Evolutionary conservation across 495 filamentous ascomycete species (phyloP).

Genomic region (Bombardia bombarda): DNA sequence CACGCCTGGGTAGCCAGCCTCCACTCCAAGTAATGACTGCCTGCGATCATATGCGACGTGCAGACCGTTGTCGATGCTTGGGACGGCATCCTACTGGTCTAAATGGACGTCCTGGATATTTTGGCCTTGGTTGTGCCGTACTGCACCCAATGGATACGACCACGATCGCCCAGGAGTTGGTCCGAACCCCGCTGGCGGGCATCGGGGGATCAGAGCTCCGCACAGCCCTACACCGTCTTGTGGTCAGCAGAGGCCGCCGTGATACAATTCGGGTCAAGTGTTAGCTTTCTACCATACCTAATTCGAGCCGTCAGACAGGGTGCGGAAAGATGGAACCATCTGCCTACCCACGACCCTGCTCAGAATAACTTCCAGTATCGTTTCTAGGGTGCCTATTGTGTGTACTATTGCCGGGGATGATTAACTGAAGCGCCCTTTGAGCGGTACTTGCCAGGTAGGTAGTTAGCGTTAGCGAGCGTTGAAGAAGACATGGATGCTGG

Average conservation of each 20-base stretch:
- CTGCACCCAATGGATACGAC: conserved; percentile 11
- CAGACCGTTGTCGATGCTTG: conserved; percentile 5
- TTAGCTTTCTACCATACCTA: background rate
- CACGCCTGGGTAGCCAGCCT: background rate
- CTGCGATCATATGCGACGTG: conserved; percentile 5
- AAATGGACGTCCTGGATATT: too few relatives aligned
- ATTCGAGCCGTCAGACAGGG: conserved; percentile 1
- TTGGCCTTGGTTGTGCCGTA: conserved; percentile 8
- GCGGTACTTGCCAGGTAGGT: too few relatives aligned
- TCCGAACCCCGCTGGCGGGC: background rate
- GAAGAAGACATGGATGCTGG: too few relatives aligned
- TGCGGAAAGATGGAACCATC: background rate
- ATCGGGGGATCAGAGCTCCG: conserved; percentile 3
- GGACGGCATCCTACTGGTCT: conserved; percentile 5
- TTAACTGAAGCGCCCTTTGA: too few relatives aligned
- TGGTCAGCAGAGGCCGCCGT: conserved; percentile 17
- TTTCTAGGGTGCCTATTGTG: too few relatives aligned
- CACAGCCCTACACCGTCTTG: conserved; percentile 5
- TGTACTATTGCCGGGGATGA: background rate
- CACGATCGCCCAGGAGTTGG: background rate
- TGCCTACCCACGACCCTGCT: conserved; percentile 1
- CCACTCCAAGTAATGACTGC: background rate
- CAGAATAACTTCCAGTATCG: too few relatives aligned
- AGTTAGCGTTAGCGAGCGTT: too few relatives aligned
- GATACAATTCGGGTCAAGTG: background rate